phyloP scores from a whole-genome alignment of 257 asterid genomes.

The Solanum appendiculatum region DNA sequence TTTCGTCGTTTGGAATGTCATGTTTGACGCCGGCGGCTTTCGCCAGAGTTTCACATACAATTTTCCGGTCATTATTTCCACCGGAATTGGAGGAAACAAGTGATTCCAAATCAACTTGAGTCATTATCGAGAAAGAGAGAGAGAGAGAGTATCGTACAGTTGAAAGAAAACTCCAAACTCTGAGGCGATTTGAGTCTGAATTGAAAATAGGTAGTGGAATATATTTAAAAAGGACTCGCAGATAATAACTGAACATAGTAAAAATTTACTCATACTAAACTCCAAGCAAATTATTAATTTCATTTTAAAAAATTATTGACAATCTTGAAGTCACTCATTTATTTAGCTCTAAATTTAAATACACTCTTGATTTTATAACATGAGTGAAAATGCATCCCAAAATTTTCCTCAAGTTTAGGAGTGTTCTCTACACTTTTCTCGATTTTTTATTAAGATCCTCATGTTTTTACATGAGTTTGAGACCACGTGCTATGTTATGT shows the following conservation, averaged over 20 bases:
- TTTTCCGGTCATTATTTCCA: constrained; percentile 36
- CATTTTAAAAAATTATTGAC: too few relatives aligned
- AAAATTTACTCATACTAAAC: too few relatives aligned
- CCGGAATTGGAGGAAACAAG: constrained; percentile 29
- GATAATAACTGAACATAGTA: not conserved
- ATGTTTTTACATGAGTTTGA: too few relatives aligned
- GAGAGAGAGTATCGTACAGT: not conserved
- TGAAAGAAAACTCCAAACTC: not conserved
- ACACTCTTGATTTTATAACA: too few relatives aligned
- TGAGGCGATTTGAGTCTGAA: not conserved
- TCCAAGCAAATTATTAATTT: too few relatives aligned
- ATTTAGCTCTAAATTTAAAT: too few relatives aligned
- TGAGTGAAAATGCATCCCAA: too few relatives aligned
- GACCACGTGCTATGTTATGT: too few relatives aligned
- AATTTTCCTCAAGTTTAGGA: too few relatives aligned
- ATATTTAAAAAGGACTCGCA: not conserved
- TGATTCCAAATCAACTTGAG: constrained; percentile 48
- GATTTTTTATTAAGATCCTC: too few relatives aligned
- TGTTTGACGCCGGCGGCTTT: constrained; percentile 8
- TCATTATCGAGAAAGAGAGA: constrained; percentile 20
- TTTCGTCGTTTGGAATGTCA: constrained; percentile 8
- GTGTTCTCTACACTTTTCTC: too few relatives aligned
- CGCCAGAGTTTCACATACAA: constrained; percentile 38
- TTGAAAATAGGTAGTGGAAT: not conserved
- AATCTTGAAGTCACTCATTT: too few relatives aligned